Percentiles rank a stretch among this genome's conserved stretches.
phyloP scores from a whole-genome alignment of 2,329 filamentous ascomycete species.

The Penicillium sp. region DNA sequence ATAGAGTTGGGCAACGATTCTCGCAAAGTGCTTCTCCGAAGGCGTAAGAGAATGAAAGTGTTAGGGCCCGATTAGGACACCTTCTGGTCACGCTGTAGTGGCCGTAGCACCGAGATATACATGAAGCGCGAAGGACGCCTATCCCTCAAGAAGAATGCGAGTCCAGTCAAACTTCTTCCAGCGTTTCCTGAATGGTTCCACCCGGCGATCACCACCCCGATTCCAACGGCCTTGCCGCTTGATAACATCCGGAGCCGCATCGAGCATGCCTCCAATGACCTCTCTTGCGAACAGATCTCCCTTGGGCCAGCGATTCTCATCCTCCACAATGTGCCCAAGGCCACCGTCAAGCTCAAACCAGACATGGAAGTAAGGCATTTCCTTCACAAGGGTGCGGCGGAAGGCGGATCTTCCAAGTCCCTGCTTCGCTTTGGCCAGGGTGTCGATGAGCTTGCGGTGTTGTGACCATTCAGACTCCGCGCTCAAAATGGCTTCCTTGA shows the following conservation, averaged over 20 bases:
- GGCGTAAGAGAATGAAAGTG: too few species aligned
- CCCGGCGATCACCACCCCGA: conserved; percentile 61
- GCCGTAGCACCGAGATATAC: neutral
- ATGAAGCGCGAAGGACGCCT: neutral
- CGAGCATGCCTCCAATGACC: conserved; percentile 87
- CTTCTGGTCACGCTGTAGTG: too few species aligned
- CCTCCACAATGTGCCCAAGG: conserved; percentile 87
- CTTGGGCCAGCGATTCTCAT: conserved; percentile 77
- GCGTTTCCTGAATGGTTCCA: conserved; percentile 74
- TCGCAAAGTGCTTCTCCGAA: too few species aligned
- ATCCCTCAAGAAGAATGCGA: conserved; percentile 55
- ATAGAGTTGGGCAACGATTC: too few species aligned
- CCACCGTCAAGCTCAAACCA: conserved; percentile 95
- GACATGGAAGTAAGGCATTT: conserved; percentile 98
- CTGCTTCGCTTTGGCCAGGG: conserved; percentile 54
- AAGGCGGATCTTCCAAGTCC: conserved; percentile 80
- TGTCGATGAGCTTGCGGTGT: conserved; percentile 93
- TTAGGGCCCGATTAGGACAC: too few species aligned
- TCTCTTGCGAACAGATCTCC: conserved; percentile 93
- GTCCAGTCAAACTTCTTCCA: conserved; percentile 97
- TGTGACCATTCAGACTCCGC: conserved; percentile 93
- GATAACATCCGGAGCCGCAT: conserved; percentile 74
- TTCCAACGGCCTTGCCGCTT: conserved; percentile 89
- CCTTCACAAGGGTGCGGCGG: conserved; percentile 76
- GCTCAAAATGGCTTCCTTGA: conserved; percentile 86